Evolutionary conservation across 208 protist genomes (phyloP).

Genomic region (Wallacemonas sp.): DNA sequence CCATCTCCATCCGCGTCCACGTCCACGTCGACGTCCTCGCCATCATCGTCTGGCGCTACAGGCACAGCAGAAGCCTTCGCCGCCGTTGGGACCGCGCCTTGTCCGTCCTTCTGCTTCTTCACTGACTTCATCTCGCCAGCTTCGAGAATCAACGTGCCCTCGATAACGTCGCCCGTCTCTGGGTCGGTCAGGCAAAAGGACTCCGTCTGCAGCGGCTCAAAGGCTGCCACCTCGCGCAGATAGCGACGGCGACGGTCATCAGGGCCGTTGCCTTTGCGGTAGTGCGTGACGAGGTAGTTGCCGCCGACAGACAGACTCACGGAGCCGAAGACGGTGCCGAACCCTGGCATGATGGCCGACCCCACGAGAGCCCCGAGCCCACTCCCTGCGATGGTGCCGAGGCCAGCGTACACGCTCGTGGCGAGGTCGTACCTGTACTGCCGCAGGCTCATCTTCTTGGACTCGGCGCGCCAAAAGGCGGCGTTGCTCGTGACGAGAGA

Average conservation of each 20-base stretch:
- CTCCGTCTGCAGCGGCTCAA: slow-evolving; percentile 14
- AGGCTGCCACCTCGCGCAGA: not conserved
- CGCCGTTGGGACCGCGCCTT: not conserved
- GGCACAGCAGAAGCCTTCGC: no score
- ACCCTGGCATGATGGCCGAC: slow-evolving; percentile 52
- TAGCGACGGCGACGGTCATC: slow-evolving; percentile 26
- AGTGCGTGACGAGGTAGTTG: slow-evolving; percentile 38
- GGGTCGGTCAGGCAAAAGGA: slow-evolving; percentile 10
- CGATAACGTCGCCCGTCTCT: slow-evolving; percentile 14
- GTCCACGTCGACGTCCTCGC: not conserved
- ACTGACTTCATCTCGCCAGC: not conserved
- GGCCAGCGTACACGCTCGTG: slow-evolving; percentile 35
- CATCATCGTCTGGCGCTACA: no score
- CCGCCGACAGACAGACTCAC: slow-evolving; percentile 36
- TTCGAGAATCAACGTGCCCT: not conserved
- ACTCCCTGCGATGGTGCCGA: slow-evolving; percentile 44
- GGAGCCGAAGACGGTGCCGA: slow-evolving; percentile 66
- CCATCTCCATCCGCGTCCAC: slow-evolving; percentile 12
- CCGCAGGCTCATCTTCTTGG: slow-evolving; percentile 26
- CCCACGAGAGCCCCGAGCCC: slow-evolving; percentile 54
- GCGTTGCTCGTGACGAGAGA: slow-evolving; percentile 34
- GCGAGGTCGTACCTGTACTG: slow-evolving; percentile 65
- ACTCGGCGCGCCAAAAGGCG: slow-evolving; percentile 30
- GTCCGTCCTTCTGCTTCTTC: not conserved
- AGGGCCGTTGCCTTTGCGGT: slow-evolving; percentile 38